Evolutionary conservation across 179 eudicot genomes (phyloP), one percentile per base, ranked within the genome.

Genomic region (Actinidia chinensis): DNA sequence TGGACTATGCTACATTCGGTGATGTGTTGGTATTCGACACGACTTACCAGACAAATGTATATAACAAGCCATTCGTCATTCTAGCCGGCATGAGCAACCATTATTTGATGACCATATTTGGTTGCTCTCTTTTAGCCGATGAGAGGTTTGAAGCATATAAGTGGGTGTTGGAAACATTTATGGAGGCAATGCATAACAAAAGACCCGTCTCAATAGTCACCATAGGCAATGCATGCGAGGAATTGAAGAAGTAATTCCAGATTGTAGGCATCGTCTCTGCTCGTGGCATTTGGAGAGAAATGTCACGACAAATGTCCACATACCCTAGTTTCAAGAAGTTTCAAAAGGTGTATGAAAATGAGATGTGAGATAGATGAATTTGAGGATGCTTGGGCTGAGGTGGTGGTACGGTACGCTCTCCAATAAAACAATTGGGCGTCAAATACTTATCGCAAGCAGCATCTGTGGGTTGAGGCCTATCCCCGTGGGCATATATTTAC

Each of bases 1-100:
- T 12, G 1, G 59, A 80, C 44, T 76, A 63, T 25, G 40, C 25
- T 18, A 1, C 68, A 7, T 71, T 81, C 17, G 55, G 79, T 4
- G 42, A 71, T 1, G 67, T 71, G 1, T 15, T 74, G 14, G 71
- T 66, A 7, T 80, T 80, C 28, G 82, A 80, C 10, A 56, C 43
- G 0, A 80, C n/a, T 7, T 80, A 75, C 9, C 28, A 33, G 14
- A 48, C 58, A 7, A 81, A 76, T 42, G 63, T 40, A 0, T 68
- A 76, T 13, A 42, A 50, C 1, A 50, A 68, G 44, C 73, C 80
- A 23, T 54, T 81, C 76, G 74, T 65, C 0, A 44, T 71, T 13
- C 25, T 64, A n/a, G 60, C 17, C 6, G 78, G 77, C 1, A 44
- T 61, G 1, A 76, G 55, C n/a, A 72, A 61, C 22, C 63, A 65